Base-by-base conservation (phyloP, 1,139 yeast genomes). In the Hansenula lynferdii region DNA sequence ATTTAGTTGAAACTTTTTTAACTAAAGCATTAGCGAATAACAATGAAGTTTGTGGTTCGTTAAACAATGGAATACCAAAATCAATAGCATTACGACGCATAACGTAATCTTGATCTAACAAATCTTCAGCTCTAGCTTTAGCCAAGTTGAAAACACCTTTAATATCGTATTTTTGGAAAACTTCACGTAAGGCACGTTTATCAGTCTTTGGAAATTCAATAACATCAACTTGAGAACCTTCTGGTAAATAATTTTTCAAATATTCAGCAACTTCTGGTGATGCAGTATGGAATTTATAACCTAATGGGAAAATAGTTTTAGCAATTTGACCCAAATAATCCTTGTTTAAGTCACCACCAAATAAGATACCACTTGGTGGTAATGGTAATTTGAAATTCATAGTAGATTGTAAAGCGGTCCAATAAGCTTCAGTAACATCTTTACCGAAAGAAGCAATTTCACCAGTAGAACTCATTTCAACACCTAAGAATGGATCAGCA, bases 81-180 rank as follows among this genome's bases (percentile, higher is more conserved):
- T 92, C 99, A 67, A 92, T 94, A 38, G 98, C 97, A 62, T 90
- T 92, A 71, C 99, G 83, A 73, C 99, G 83, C 97, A 92, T 92
- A 40, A 90, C 84, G 61, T 92, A 92, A 66, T 92, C 97, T 63
- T 85, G 83, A 56, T 92, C 97, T 48, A 79, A 67, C 50, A 86
- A 73, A 49, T 74, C 68, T 57, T 85, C 94, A 28, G 97, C 98
- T 61, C 97, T 79, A 36, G 87, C 84, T 54, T 73, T 74, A 38
- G 98, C 97, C 58, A 92, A 75, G 67, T 94, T 94, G 75, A 92
- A 80, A 24, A 92, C 98, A 45, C 87, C 83, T 49, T 82, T 76
- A 58, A 92, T 80, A 54, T 89, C 77, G 64, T 85, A 77, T 49
- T 80, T 75, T 60, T 85, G 94, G 80, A 92, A 92, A 47, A 89